Percentiles rank a stretch among this genome's conserved stretches.
Evolutionary conservation across 2,329 filamentous ascomycete species (phyloP).

Genomic region (Pseudogymnoascus sp.): DNA sequence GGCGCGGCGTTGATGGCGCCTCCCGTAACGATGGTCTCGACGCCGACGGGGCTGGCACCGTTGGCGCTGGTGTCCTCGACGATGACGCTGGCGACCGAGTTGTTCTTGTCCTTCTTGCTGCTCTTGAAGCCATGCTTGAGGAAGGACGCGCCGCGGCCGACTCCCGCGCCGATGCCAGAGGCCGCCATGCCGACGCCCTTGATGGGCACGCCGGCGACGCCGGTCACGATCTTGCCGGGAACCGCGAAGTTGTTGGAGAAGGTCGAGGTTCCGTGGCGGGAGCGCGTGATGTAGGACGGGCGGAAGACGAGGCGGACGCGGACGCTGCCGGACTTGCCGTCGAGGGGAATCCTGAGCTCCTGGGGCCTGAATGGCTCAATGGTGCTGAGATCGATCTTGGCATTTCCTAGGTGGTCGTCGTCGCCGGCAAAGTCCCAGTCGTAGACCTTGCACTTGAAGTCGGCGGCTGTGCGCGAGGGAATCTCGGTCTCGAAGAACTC

Average conservation of each 20-base stretch:
- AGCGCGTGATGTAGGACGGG: slow-evolving; percentile 79
- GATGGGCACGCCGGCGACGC: slow-evolving; percentile 77
- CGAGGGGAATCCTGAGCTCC: slow-evolving; percentile 65
- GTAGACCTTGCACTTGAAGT: slow-evolving; percentile 76
- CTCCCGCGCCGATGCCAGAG: slow-evolving; percentile 51
- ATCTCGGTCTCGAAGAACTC: slow-evolving; percentile 84
- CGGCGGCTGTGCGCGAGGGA: slow-evolving; percentile 73
- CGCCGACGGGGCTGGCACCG: slow-evolving; percentile 18
- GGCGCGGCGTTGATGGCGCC: slow-evolving; percentile 7
- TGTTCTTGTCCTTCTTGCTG: slow-evolving; percentile 43
- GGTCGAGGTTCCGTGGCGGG: slow-evolving; percentile 82
- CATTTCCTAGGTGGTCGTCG: slow-evolving; percentile 77
- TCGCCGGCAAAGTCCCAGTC: slow-evolving; percentile 98
- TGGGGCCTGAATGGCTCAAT: slow-evolving; percentile 79
- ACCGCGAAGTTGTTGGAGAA: slow-evolving; percentile 84
- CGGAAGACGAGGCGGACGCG: slow-evolving; percentile 84
- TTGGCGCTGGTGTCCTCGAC: slow-evolving; percentile 29
- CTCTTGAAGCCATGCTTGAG: slow-evolving; percentile 75
- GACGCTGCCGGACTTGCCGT: slow-evolving; percentile 82
- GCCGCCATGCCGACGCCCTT: slow-evolving; percentile 77
- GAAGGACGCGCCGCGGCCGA: slow-evolving; percentile 86
- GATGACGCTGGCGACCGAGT: slow-evolving; percentile 37
- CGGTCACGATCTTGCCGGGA: slow-evolving; percentile 79
- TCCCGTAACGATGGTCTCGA: background rate
- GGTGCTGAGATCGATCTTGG: slow-evolving; percentile 65